Conservation (phyloP, 495 filamentous ascomycete species). For the Glarea lozoyensis region DNA sequence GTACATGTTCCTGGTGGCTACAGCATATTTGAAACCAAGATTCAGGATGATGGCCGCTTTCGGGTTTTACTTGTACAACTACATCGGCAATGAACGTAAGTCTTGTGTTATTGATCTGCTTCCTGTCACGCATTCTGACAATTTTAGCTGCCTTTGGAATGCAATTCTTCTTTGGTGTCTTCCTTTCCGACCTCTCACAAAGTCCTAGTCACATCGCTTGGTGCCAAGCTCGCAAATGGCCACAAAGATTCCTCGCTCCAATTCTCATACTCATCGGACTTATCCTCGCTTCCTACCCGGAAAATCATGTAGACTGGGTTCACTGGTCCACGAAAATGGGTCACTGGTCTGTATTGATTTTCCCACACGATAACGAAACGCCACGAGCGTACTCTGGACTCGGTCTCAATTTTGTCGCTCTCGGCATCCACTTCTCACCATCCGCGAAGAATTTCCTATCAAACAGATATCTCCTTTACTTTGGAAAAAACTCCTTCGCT, state of each 20-base stretch:
- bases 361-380: conserved; percentile 45
- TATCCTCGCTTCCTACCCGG: conserved; percentile 50
- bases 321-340: conserved; percentile 48
- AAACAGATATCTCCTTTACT: conserved; percentile 50
- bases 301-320: conserved; percentile 46
- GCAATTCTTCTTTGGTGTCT: conserved; percentile 56
- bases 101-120: too few relatives aligned
- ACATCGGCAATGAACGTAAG: conserved; percentile 38
- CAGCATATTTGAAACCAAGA: conserved; percentile 45
- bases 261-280: conserved; percentile 41
- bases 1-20: conserved; percentile 46
- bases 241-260: conserved; percentile 34
- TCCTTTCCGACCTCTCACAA: conserved; percentile 53
- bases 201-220: conserved; percentile 41
- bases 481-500: conserved; percentile 59
- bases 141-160: conserved; percentile 43
- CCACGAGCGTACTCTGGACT: conserved; percentile 45
- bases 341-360: conserved; percentile 37
- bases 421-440: conserved; percentile 48
- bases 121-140: too few relatives aligned
- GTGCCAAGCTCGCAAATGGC: conserved; percentile 35
- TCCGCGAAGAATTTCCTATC: conserved; percentile 45
- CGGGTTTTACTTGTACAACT: conserved; percentile 44
- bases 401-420: conserved; percentile 45
- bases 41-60: conserved; percentile 46